Base-by-base conservation (phyloP, 2,329 filamentous ascomycete genomes). In the Xylariaceae sp. region DNA sequence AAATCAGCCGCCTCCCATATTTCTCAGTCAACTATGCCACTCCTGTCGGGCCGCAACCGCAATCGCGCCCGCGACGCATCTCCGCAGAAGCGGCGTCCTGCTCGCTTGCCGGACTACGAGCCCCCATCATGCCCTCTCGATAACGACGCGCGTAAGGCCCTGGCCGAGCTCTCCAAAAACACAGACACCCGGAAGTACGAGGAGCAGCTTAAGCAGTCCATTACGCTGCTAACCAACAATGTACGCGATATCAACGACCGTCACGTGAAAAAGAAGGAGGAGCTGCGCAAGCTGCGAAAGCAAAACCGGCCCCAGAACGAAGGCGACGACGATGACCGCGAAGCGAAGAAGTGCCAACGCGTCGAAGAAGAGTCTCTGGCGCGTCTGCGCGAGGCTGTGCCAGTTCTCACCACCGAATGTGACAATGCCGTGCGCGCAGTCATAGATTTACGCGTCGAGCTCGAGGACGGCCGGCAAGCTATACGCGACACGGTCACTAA, bases 161-260 rank as follows among this genome's bases (percentile, higher is more conserved):
- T 82, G 2, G 63, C 68, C 49, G 71, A 76, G 22, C 67, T 83
- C 5, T 69, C 72, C 39, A 71, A 68, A 40, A 72, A 72, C 44
- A 65, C 72, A 47, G 67, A 73, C 49, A 71, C 69, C 16, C 67
- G 68, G 12, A 66, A 65, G 19, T 80, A 80, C 65, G 70, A 76
- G 21, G 63, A 69, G 7, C 77, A 81, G 36, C 70, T 82, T 29
- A 71, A 71, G 47, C 68, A 74, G 21, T 74, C 77, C 5, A 59
- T 74, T 34, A 66, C 70, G 6, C 63, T 77, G 8, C 70, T 83
- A 15, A 72, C 73, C 26, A 68, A 70, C 39, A 72, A 67, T 53
- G 74, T 81, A 12, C 72, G 73, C 46, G 73, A 74, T 60, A 68
- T 81, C 60, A 79, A 83, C 60, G 80, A 81, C 50, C 64, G 67